phyloP scores from a whole-genome alignment of 2,329 filamentous ascomycete genomes.

The Verticillium dahliae region DNA sequence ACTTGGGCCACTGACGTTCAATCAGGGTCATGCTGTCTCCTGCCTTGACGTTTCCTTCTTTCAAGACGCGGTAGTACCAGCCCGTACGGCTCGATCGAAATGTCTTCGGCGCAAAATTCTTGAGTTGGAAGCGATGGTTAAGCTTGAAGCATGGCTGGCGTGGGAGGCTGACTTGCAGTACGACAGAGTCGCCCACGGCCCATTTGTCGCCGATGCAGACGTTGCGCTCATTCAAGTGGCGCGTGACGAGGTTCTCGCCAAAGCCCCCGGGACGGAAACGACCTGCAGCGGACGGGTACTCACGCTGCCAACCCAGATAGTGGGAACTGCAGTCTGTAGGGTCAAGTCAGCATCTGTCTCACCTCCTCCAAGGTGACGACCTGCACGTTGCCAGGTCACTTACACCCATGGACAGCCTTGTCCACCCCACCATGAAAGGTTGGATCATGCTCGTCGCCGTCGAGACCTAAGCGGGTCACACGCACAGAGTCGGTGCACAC shows the following conservation, averaged over 20 bases:
- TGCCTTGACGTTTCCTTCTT: constrained; percentile 43
- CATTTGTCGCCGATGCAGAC: constrained; percentile 60
- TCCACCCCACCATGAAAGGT: constrained; percentile 56
- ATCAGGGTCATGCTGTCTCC: constrained; percentile 53
- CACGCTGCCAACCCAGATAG: constrained; percentile 47
- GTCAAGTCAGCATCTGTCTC: neutral
- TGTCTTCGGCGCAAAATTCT: constrained; percentile 53
- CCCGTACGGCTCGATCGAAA: constrained; percentile 53
- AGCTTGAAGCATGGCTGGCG: constrained; percentile 63
- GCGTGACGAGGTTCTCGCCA: constrained; percentile 57
- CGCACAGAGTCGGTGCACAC: constrained; percentile 34
- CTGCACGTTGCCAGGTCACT: constrained; percentile 12
- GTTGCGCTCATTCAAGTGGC: constrained; percentile 55
- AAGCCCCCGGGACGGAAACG: constrained; percentile 53
- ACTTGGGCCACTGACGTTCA: constrained; percentile 47
- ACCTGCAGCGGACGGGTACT: constrained; percentile 42
- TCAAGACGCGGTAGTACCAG: constrained; percentile 59
- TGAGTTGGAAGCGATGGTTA: constrained; percentile 59
- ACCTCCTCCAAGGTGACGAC: neutral
- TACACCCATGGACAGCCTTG: constrained; percentile 55
- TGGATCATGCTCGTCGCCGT: constrained; percentile 55
- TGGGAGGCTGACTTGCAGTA: constrained; percentile 54
- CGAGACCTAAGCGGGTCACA: constrained; percentile 43
- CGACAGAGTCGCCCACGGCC: constrained; percentile 39
- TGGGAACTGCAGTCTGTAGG: constrained; percentile 49